Base-by-base conservation (phyloP, 2,329 filamentous ascomycete species). In the Coleophoma crateriformis region DNA sequence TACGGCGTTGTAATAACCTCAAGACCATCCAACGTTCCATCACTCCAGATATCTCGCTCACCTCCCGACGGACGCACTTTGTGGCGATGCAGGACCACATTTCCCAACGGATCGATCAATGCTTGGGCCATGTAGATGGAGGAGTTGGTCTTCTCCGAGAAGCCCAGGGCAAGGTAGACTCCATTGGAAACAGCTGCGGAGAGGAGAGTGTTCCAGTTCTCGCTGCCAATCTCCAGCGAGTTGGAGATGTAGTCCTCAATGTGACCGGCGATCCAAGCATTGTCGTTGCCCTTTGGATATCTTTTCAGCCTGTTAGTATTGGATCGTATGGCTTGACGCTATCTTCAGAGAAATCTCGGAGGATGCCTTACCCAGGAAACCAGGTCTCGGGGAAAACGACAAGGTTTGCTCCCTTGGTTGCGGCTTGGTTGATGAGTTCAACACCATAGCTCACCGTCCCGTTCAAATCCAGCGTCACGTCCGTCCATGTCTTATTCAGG, bases 341-440 rank as follows among this genome's bases (percentile, higher is more conserved):
- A 15, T n/a, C n/a, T n/a, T 14, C 11, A 13, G 39, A 32, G 10
- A 38, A 3, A 39, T 7, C 8, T 15, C 14, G 14, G 19, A 4
- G 11, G 11, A 27, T 20, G n/a, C 33, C 46, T 4, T 33, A 48
- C 46, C 46, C 46, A 19, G 46, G 46, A 34, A 48, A 48, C 46
- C 46, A 48, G 13, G 37, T 33, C 15, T 48, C 46, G 5, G 46
- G 46, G 13, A 48, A 48, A 15, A 48, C 46, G 15, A 48, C 46
- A 4, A 48, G 17, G 33, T 48, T 42, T 10, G 46, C 46, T 34
- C 46, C 46, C 17, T 12, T 42, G 4, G 37, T 34, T 33, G 37
- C 27, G 5, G 46, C 46, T 14, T 48, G 37, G 14, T 19, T n/a
- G 20, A 48, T 48, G 20, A 48, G 46, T 19, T 41, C n/a, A 13